Evolutionary conservation across 116 monocot species (phyloP).

Genomic region (Phalaenopsis hybrid): DNA sequence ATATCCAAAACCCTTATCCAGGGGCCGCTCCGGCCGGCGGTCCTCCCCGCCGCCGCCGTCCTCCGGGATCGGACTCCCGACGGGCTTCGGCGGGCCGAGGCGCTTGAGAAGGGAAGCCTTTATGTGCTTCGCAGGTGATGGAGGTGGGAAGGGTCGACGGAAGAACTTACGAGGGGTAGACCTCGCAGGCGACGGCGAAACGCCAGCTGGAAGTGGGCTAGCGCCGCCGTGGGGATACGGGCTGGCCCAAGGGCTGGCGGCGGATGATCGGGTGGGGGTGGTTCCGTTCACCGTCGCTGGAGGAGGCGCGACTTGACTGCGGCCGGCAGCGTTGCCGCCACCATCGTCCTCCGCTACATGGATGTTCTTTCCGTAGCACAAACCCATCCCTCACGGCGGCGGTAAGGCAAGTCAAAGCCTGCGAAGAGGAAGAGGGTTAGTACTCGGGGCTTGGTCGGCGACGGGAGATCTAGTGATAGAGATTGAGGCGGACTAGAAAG

Average conservation of each 20-base stretch:
- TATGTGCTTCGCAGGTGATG: constrained; percentile 46
- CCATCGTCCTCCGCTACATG: constrained; percentile 17
- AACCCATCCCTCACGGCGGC: constrained; percentile 26
- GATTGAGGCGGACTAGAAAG: neutral
- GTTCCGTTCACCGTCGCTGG: constrained; percentile 10
- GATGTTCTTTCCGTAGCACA: constrained; percentile 45
- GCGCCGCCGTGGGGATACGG: constrained; percentile 29
- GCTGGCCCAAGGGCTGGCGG: constrained; percentile 15
- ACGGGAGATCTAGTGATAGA: constrained; percentile 9
- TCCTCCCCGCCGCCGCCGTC: constrained; percentile 8
- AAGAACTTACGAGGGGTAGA: constrained; percentile 37
- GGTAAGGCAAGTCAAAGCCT: neutral
- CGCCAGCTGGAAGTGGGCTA: constrained; percentile 19
- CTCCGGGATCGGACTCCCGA: constrained; percentile 19
- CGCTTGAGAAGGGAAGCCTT: constrained; percentile 32
- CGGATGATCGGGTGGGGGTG: constrained; percentile 12
- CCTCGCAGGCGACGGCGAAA: constrained; percentile 20
- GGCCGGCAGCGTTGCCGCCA: constrained; percentile 8
- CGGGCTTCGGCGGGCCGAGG: constrained; percentile 2
- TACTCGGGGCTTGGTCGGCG: neutral
- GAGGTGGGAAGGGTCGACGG: constrained; percentile 41
- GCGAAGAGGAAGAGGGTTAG: neutral
- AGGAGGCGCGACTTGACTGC: constrained; percentile 12
- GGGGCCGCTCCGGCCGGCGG: constrained; percentile 8
- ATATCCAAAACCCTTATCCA: constrained; percentile 44